A percentile compares a stretch with the other conserved stretches of the same genome.
Conservation (phyloP, 2,329 filamentous ascomycete species). For the Neoscytalidium dimidiatum region DNA sequence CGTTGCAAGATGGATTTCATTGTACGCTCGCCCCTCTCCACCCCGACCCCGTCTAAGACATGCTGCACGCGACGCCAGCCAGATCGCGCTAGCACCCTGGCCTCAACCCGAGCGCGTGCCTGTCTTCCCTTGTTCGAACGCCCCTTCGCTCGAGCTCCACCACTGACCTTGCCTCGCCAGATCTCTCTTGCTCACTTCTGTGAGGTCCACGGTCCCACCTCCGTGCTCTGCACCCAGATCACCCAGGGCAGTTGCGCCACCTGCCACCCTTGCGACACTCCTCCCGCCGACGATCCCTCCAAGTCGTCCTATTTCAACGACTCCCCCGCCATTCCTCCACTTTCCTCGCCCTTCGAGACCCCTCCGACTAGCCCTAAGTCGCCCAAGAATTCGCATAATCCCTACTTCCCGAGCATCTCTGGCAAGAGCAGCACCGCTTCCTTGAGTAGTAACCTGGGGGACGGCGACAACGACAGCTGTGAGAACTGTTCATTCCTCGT, state of each 20-base stretch:
- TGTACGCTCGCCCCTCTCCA: conserved; percentile 26
- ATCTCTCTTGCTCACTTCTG: conserved; percentile 65
- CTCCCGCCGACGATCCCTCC: conserved; percentile 39
- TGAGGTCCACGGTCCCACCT: conserved; percentile 63
- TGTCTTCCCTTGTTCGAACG: conserved; percentile 9
- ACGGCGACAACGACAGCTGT: conserved; percentile 54
- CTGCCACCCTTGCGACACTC: conserved; percentile 52
- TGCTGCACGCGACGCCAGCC: conserved; percentile 16
- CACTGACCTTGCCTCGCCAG: conserved; percentile 39
- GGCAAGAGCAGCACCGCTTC: conserved; percentile 27
- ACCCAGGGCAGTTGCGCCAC: conserved; percentile 56
- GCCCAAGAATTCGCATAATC: conserved; percentile 42
- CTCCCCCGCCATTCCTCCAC: conserved; percentile 29
- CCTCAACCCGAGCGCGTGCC: conserved; percentile 17
- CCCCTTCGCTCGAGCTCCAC: conserved; percentile 2
- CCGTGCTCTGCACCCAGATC: conserved; percentile 63
- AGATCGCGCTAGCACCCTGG: conserved; percentile 23
- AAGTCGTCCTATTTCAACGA: conserved; percentile 36
- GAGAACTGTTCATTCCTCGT: conserved; percentile 60
- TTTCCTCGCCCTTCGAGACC: conserved; percentile 42
- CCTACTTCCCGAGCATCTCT: conserved; percentile 49
- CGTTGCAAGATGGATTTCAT: conserved; percentile 40
- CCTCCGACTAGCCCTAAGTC: conserved; percentile 44
- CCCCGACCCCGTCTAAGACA: conserved; percentile 21
- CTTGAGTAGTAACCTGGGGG: conserved; percentile 36